Evolutionary conservation across 306 rosid genomes (phyloP).

Genomic region (Lathyrus tuberosus): DNA sequence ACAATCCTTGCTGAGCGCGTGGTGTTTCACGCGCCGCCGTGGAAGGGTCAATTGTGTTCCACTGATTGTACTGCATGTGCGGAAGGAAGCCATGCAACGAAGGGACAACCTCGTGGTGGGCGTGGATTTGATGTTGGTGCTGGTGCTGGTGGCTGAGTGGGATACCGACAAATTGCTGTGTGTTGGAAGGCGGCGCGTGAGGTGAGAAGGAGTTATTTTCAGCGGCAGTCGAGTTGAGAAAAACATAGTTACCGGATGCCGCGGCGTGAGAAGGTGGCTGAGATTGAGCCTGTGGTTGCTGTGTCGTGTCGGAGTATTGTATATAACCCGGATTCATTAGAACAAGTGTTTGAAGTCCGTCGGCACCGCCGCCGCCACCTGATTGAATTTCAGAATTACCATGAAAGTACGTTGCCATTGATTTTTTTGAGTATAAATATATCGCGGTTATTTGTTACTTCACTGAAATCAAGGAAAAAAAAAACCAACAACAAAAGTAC

Average conservation of each 20-base stretch:
- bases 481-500: neutral
- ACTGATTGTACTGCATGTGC: constrained; percentile 69
- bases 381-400: constrained; percentile 87
- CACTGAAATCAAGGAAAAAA: constrained; percentile 47
- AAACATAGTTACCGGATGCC: constrained; percentile 46
- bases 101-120: constrained; percentile 60
- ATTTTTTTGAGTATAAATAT: constrained; percentile 41
- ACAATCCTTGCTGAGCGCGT: constrained; percentile 81
- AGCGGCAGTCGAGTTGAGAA: constrained; percentile 55
- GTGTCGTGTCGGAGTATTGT: constrained; percentile 76
- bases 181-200: constrained; percentile 76
- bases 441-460: constrained; percentile 32
- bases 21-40: constrained; percentile 76
- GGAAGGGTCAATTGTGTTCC: constrained; percentile 66
- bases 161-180: constrained; percentile 79
- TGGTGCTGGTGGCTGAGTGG: constrained; percentile 62
- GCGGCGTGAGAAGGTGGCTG: constrained; percentile 38
- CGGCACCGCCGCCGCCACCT: constrained; percentile 51
- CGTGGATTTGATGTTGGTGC: constrained; percentile 54
- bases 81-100: constrained; percentile 85
- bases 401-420: constrained; percentile 97
- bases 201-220: constrained; percentile 42
- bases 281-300: constrained; percentile 37
- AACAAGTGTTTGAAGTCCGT: constrained; percentile 85
- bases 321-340: constrained; percentile 91